Conservation (phyloP, 352 stramenopile species). For the Phytopythium vexans region DNA sequence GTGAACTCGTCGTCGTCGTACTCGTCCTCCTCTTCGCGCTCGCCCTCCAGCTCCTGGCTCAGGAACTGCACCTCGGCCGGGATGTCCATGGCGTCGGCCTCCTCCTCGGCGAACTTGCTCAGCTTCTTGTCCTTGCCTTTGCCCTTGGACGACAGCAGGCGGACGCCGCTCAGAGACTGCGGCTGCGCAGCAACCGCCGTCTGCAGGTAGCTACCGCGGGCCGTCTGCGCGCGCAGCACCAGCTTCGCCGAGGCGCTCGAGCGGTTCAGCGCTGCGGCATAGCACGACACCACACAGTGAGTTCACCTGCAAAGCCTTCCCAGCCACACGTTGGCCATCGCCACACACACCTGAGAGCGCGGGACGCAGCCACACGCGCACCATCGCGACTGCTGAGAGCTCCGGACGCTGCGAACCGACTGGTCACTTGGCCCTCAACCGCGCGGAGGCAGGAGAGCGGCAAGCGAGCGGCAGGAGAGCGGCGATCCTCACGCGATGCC, state of each 20-base stretch:
- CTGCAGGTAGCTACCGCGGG: slow-evolving; percentile 13
- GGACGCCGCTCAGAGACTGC: slow-evolving; percentile 10
- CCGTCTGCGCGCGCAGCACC: slow-evolving; percentile 15
- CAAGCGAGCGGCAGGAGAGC: no score
- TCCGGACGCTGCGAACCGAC: no score
- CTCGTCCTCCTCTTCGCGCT: slow-evolving; percentile 12
- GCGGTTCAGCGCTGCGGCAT: slow-evolving; percentile 11
- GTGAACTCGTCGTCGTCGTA: slow-evolving; percentile 26
- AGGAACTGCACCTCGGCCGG: slow-evolving; percentile 64
- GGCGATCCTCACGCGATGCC: no score
- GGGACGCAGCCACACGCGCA: slow-evolving; percentile 71
- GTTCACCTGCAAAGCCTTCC: background rate
- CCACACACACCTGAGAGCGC: slow-evolving; percentile 40
- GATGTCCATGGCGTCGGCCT: slow-evolving; percentile 42
- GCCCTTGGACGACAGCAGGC: slow-evolving; percentile 40
- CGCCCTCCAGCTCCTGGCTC: slow-evolving; percentile 39
- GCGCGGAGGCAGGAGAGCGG: no score
- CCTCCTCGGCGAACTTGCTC: slow-evolving; percentile 56
- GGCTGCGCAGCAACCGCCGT: background rate
- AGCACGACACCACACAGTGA: background rate
- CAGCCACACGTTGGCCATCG: background rate
- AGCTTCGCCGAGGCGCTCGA: slow-evolving; percentile 14
- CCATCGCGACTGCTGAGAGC: slow-evolving; percentile 22
- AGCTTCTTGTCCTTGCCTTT: slow-evolving; percentile 48
- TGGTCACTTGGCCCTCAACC: no score